Evolutionary conservation across 495 filamentous ascomycete genomes (phyloP).

Genomic region (Podospora conica): DNA sequence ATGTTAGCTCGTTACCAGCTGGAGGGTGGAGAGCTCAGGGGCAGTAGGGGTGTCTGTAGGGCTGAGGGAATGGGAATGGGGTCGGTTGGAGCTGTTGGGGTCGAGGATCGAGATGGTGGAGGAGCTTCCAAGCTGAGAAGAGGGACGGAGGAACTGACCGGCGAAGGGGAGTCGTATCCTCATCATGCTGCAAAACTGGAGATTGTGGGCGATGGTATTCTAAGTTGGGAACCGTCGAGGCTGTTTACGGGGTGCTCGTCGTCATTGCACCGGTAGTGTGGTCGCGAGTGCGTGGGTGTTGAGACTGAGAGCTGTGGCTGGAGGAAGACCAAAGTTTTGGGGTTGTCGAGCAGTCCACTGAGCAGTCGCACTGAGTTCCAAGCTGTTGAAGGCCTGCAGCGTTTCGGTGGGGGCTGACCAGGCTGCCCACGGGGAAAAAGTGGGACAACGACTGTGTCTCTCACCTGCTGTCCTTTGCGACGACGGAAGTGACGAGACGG

Average conservation of each 20-base stretch:
- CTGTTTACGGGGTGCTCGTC: neutral
- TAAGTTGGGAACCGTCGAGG: neutral
- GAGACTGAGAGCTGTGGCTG: neutral
- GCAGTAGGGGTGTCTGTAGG: neutral
- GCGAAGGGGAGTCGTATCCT: conserved; percentile 69
- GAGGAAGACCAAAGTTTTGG: neutral
- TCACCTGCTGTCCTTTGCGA: neutral
- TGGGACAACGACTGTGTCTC: neutral
- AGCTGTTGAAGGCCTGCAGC: conserved; percentile 1
- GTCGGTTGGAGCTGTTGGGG: neutral
- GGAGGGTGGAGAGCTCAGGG: conserved; percentile 4
- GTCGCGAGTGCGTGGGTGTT: neutral
- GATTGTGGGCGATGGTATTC: neutral
- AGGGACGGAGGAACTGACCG: conserved; percentile 39
- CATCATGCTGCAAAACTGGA: conserved; percentile 38
- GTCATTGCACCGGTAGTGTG: neutral
- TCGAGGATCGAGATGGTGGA: neutral
- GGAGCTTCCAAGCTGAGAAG: neutral
- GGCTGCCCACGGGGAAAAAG: neutral
- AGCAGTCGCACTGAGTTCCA: neutral
- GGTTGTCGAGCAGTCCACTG: neutral
- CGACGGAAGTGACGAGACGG: neutral
- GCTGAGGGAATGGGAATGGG: neutral
- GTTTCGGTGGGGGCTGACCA: conserved; percentile 1
- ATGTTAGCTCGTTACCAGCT: neutral